Conservation (phyloP, 805 yeast genomes). For the Clavispora santaluciae region DNA sequence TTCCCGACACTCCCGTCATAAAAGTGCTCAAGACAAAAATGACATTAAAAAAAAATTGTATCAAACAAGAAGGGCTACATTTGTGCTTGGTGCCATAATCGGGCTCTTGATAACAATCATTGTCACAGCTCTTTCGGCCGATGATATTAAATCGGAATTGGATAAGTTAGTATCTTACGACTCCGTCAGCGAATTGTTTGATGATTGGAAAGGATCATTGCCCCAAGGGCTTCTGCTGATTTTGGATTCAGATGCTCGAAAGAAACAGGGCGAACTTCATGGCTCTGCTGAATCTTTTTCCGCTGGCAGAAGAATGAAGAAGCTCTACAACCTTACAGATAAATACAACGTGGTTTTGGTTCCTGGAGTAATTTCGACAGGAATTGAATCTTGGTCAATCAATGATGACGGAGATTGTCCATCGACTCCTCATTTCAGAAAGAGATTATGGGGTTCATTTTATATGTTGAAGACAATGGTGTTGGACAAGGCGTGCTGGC, state of each 20-base stretch:
- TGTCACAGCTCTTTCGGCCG: slow-evolving; percentile 40
- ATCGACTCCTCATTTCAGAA: slow-evolving; percentile 77
- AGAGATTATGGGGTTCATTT: slow-evolving; percentile 94
- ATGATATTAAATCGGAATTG: slow-evolving; percentile 40
- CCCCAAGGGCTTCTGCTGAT: slow-evolving; percentile 62
- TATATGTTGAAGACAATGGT: slow-evolving; percentile 92
- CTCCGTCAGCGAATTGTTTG: slow-evolving; percentile 51
- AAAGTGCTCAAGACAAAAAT: slow-evolving; percentile 1
- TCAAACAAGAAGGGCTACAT: slow-evolving; percentile 55
- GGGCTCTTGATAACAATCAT: slow-evolving; percentile 66
- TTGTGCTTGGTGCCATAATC: slow-evolving; percentile 65
- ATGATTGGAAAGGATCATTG: slow-evolving; percentile 62
- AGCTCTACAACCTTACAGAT: slow-evolving; percentile 46
- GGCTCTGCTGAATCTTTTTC: slow-evolving; percentile 81
- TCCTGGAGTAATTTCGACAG: slow-evolving; percentile 95
- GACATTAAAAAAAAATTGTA: slow-evolving; percentile 19
- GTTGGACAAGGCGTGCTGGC: slow-evolving; percentile 89
- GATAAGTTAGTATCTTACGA: slow-evolving; percentile 50
- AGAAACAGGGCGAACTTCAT: slow-evolving; percentile 27
- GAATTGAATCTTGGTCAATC: slow-evolving; percentile 90
- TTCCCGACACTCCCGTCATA: slow-evolving; percentile 4
- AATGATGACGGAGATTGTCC: slow-evolving; percentile 71
- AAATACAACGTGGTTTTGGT: slow-evolving; percentile 84
- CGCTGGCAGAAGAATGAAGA: slow-evolving; percentile 64
- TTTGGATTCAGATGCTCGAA: slow-evolving; percentile 50